Evolutionary conservation across 2,329 filamentous ascomycete species (phyloP), one percentile per base, ranked within the genome.

Genomic region (Botrytis galanthina): DNA sequence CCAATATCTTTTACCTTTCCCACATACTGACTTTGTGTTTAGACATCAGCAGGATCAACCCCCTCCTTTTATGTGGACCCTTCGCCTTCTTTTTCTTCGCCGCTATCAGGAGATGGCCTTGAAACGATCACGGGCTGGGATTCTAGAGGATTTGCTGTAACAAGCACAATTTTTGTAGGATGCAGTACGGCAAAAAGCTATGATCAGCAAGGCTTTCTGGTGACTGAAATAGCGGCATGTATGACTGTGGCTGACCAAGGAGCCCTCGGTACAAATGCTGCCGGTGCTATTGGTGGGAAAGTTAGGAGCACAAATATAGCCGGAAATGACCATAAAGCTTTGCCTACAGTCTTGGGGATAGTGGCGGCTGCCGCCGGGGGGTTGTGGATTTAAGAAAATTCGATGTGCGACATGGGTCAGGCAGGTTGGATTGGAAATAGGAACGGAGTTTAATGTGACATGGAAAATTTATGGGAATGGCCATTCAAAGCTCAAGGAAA

Each of bases 1-100:
- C 16, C 37, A 46, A 26, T 8, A 57, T 48, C 37, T n/a, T 20
- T 16, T 26, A 10, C 29, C 29, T n/a, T 32, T 59, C 16, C 77
- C 79, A 80, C 71, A 39, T 61, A 81, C 78, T 80, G 70, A 79
- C 77, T 22, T 39, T 20, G 29, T 57, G 69, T 57, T 57, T 73
- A 83, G 82, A 78, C 77, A 73, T 80, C 88, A 86, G 83, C 81
- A 81, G 85, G 83, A 80, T 87, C 81, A 87, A 87, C 77, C 81
- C 82, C 79, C 80, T 85, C 78, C 81, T 87, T 79, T 77, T 90
- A 81, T 87, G 86, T 82, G 78, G 79, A 39, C 80, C 82, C 69
- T 79, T 89, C 82, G 79, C 85, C 81, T 78, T 85, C 83, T 77
- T 84, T 81, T 82, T 82, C 73, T 79, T 86, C 80, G 75, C 82